Base-by-base conservation (phyloP, 805 yeast genomes). In the Myxozyma neotropica region DNA sequence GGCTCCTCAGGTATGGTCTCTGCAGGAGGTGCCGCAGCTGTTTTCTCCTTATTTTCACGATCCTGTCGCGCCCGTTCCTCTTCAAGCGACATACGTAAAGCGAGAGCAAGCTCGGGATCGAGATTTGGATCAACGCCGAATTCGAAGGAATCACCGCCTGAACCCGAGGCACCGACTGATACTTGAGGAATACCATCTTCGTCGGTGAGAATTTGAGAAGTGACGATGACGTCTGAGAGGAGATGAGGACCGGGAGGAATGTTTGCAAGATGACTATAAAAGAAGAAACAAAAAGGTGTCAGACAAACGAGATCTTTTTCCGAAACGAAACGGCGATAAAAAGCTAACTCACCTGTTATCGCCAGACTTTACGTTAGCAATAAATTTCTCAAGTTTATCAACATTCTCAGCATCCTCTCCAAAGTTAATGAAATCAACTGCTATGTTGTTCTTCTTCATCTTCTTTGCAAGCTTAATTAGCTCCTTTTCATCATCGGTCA, bases 91-190 rank as follows among this genome's bases (percentile, higher is more conserved):
- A 94, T 79, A 72, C 98, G 85, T 70, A 94, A 82, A 0, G 98
- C 99, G 79, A 94, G 80, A 0, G 98, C 99, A 71, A 94, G 82
- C 75, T 94, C 99, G 33, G 98, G 98, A 70, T 94, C 99, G 84
- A 90, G 87, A 66, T 85, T 85, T 33, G 96, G 93, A 74, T 93
- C 98, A 40, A 83, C 83, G 53, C 86, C 87, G 70, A 86, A 80
- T 58, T 85, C 89, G 75, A 83, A 84, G 59, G 78, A 80, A 50
- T 55, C 59, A 8, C 49, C 48, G 31, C 63, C 82, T n/a, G 72
- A 78, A 2, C 78, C 82, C 19, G 78, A 82, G 46, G 71, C 72
- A 15, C 71, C 75, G 39, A 75, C 75, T 15, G 77, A 79, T 47
- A 50, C 52, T 23, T 60, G 64, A 7, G 65, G 53, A 21, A 58